Evolutionary conservation across 441 rosid genomes (phyloP).

Genomic region (Syzygium malaccense): DNA sequence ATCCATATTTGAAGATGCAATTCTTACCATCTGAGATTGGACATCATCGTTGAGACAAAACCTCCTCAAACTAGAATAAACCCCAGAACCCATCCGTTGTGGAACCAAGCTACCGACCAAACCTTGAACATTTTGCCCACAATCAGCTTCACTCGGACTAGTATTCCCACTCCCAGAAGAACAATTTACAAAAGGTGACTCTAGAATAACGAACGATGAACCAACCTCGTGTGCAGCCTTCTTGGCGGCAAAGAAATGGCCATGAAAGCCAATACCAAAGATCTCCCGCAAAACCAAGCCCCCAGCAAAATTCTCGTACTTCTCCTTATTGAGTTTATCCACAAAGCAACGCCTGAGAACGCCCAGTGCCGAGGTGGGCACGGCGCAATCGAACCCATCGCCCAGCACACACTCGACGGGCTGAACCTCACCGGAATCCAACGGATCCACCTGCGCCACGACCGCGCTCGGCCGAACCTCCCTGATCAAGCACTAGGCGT

Average conservation of each 20-base stretch:
- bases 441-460: conserved; percentile 46
- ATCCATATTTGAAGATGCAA: conserved; percentile 38
- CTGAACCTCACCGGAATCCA: conserved; percentile 34
- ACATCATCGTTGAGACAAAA: conserved; percentile 38
- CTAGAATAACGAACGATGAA: conserved; percentile 58
- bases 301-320: conserved; percentile 69
- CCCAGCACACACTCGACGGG: conserved; percentile 32
- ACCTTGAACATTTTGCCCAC: conserved; percentile 30
- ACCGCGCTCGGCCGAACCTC: conserved; percentile 67
- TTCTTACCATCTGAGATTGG: conserved; percentile 50
- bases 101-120: conserved; percentile 54
- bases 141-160: conserved; percentile 22
- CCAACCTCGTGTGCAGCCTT: conserved; percentile 66
- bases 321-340: conserved; percentile 58
- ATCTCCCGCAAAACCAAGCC: conserved; percentile 71
- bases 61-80: conserved; percentile 32
- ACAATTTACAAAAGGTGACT: conserved; percentile 41
- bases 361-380: conserved; percentile 71
- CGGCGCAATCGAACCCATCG: conserved; percentile 19
- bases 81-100: conserved; percentile 19
- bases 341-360: conserved; percentile 69
- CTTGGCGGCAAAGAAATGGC: conserved; percentile 69
- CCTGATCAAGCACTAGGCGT: conserved; percentile 57
- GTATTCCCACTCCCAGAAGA: conserved; percentile 8
- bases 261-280: conserved; percentile 74